Base-by-base conservation (phyloP, 768 basidiomycete species). In the Suillus occidentalis region DNA sequence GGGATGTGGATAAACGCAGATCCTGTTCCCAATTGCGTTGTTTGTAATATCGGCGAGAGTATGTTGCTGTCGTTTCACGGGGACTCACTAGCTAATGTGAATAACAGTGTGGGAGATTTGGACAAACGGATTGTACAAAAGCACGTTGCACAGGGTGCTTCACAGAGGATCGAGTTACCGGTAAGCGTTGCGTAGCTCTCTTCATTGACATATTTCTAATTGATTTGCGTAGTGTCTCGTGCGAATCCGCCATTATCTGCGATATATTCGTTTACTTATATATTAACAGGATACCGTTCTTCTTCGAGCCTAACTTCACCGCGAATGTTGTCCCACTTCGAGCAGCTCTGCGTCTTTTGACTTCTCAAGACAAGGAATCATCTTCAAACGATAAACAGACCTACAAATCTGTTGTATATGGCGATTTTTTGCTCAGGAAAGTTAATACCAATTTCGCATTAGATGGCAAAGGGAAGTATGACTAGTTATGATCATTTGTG, bases 11-110 rank as follows among this genome's bases (percentile, higher is more conserved):
- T 96, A 60, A 85, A 86, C 57, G 94, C 92, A 0, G 89, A 95
- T 74, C 95, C 95, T 0, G 84, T 92, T 25, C 87, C 87, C 16
- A 90, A 88, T 10, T 92, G 91, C 67, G 80, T 97, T 9, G 92
- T 97, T 22, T 94, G 93, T 75, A 97, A 97, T 70, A 89, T 97
- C 47, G 95, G 95, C 28, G 91, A 94, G 81, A 97, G 94, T 92
- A 65, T 73, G 89, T 77, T 37, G 49, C 22, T 34, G 56, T 39
- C 25, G 40, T 13, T 56, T 28, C 18, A 55, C 31, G 12, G 4
- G 34, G 47, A 34, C 37, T 42, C 40, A 3, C 52, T 22, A 8
- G 40, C 56, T 71, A 20, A 68, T 22, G 45, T 8, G 14, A n/a
- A 52, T 18, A 22, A 25, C 18, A 92, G 90, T 95, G 94, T 95